Percentiles rank a stretch among this genome's conserved stretches.
Evolutionary conservation across 140 eudicot genomes (phyloP).

Genomic region (Oenanthe javanica): DNA sequence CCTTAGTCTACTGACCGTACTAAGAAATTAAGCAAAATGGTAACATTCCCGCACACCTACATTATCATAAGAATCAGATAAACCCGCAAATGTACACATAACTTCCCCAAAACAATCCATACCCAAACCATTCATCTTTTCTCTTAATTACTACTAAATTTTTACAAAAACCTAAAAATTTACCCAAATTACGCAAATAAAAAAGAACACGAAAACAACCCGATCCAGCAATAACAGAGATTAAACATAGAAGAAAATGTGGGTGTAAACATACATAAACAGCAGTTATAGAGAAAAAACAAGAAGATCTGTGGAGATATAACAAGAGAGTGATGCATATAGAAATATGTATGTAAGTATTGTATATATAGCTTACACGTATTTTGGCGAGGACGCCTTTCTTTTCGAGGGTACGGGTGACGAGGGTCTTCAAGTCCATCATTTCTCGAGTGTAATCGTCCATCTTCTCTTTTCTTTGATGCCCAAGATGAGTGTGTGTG

Average conservation of each 20-base stretch:
- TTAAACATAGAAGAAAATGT: not conserved
- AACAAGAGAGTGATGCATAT: conserved; percentile 3
- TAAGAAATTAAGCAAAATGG: not conserved
- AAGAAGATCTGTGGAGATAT: not conserved
- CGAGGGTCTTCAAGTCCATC: conserved; percentile 99
- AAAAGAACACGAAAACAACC: not conserved
- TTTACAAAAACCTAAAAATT: not conserved
- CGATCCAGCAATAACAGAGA: not conserved
- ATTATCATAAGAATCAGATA: not conserved
- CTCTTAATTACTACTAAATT: not conserved
- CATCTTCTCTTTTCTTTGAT: conserved; percentile 23
- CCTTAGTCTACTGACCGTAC: too few relatives aligned
- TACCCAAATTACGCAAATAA: not conserved
- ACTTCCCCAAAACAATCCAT: not conserved
- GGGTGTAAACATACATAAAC: not conserved
- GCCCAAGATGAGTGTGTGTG: too few relatives aligned
- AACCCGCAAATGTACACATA: not conserved
- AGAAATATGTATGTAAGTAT: not conserved
- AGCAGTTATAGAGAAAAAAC: not conserved
- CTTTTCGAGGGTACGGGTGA: conserved; percentile 92
- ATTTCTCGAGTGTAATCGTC: conserved; percentile 96
- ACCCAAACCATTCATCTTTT: not conserved
- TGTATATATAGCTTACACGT: conserved; percentile 39
- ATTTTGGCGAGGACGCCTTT: conserved; percentile 99
- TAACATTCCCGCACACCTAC: not conserved